Evolutionary conservation across 495 filamentous ascomycete genomes (phyloP), one percentile per base, ranked within the genome.

Genomic region (Daldinia grandis): DNA sequence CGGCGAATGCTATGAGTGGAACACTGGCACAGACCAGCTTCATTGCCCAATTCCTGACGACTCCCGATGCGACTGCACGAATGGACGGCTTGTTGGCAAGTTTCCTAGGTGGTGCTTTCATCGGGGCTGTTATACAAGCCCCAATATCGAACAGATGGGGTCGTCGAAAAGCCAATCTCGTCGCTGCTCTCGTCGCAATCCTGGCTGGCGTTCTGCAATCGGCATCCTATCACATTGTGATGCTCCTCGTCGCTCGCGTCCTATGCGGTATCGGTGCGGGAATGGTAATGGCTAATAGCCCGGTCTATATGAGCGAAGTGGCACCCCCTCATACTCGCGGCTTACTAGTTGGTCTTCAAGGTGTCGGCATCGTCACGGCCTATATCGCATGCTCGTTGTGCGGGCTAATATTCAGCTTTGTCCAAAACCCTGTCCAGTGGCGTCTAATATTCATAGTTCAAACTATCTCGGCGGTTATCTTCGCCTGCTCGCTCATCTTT

Each of bases 291-390:
- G 65, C 70, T 37, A 76, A 76, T 24, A 68, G 57, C 19, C 74
- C 74, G 0, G 73, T 77, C 15, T 76, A 77, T 50, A 75, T 76
- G 73, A 76, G 74, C 38, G 71, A 77, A 68, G 67, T 77, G 9
- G 63, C 75, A 5, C 75, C 74, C 66, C 69, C 74, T 42, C 74
- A 72, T 25, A 70, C 62, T 42, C 66, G 75, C 5, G 74, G 73
- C 1, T 15, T 73, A 19, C 63, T 77, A 8, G 73, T 72, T 17
- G 38, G 38, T 40, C 38, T 40, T 17, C 38, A 40, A 40, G 38
- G 38, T 3, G 38, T 40, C n/a, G n/a, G 38, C 8, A 40, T 40
- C 38, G 38, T 40, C 38, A 40, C n/a, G 2, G 38, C 38, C n/a
- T 40, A 40, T 40, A 40, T 40, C 4, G 38, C 15, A 17, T 40